Evolutionary conservation across 257 asterid genomes (phyloP), one percentile per base, ranked within the genome.

Genomic region (Osmanthus fragrans): DNA sequence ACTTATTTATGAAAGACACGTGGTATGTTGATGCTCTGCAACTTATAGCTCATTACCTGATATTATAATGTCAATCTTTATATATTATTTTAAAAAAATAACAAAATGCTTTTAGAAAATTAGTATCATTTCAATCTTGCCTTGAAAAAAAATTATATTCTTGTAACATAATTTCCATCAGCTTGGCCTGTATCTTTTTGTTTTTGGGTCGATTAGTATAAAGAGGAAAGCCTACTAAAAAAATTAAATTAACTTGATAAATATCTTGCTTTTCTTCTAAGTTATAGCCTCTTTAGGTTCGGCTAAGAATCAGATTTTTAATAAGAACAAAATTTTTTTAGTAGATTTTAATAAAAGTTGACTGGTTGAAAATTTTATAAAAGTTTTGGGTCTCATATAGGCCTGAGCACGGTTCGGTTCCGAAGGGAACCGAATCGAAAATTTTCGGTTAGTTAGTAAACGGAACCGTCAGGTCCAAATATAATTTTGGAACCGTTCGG

Each of bases 1-100:
- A 42, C 68, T 89, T 70, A 88, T 96, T 77, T 96, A 96, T 67
- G 98, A 96, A 70, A 88, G 79, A 70, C 84, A 92, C 39, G 99
- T 96, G 97, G 98, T 95, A 87, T 82, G 94, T 73, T 77, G 23
- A 63, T 25, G 18, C 9, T 60, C 33, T 60, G 67, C 32, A 21
- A 6, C 34, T 63, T 63, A 63, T 63, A 10, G 33, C 69, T 63
- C 18, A 4, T 25, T 23, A 25, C 69, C 34, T 63, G 34, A 63
- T 16, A 27, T 63, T 3, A 25, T 25, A 63, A 30, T 23, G 5
- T 25, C 34, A 63, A 27, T 60, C 30, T 25, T 60, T 60, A 21
- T 23, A 8, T 6, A 23, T 16, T n/a, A n/a, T n/a, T n/a, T 25
- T 25, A 25, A 25, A 25, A 60, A 60, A 60, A 21, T 3, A 23